Base-by-base conservation (phyloP, 2,329 filamentous ascomycete species). In the Fusarium pilosicola region DNA sequence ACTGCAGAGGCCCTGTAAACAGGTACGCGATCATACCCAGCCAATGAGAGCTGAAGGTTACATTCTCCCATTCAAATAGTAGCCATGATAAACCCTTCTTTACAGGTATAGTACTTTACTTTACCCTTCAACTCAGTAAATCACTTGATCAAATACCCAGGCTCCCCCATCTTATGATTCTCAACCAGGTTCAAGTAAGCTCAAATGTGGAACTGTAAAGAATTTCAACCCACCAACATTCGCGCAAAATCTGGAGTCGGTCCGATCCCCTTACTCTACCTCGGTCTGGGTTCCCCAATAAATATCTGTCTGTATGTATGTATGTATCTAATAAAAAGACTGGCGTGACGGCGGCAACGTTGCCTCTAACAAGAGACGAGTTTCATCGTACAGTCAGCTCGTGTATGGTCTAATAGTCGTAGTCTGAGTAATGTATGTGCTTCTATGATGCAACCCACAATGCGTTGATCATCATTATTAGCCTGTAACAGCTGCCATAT, bases 181-280 rank as follows among this genome's bases (percentile, higher is more conserved):
- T 46, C 41, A 54, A 51, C 28, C 57, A 46, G 39, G 38, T 70
- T 52, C 42, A 68, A 54, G 51, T 58, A 70, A 70, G 65, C 67
- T 70, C 60, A 65, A 70, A 32, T 54, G 67, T 70, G 67, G 67
- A 65, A 65, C 67, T 34, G 67, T 48, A 65, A 58, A 70, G 65
- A 39, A 65, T 70, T 70, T 69, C 57, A 69, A 51, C 59, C 67
- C 67, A 64, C 65, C 66, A 64, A 46, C 32, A 52, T 41, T 70
- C 15, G 26, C 20, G 45, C 41, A 64, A 69, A 70, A 70, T 65
- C 67, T 55, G 67, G 67, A 70, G 67, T 70, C 67, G 67, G 67
- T 54, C 67, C 67, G 67, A 70, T 70, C 67, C 51, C 65, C 57
- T 63, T 56, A 57, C 58, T 42, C 51, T 36, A 52, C 66, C 65